Base-by-base conservation (phyloP, 2,329 filamentous ascomycete genomes). In the Phaeophleospora eucalypticola region DNA sequence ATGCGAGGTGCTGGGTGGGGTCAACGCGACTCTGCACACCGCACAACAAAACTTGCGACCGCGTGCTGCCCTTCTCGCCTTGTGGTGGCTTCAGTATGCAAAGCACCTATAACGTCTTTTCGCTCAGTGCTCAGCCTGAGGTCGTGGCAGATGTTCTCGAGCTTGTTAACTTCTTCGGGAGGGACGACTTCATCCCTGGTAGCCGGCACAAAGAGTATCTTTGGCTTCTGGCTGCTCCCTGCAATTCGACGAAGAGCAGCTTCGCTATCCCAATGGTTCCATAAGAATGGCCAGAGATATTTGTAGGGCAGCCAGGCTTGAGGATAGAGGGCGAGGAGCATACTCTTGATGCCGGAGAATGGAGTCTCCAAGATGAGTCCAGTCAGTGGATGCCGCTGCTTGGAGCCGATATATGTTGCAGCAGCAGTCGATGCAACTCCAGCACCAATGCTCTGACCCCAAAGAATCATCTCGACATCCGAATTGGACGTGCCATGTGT, bases 291-390 rank as follows among this genome's bases (percentile, higher is more conserved):
- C 73, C 81, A 81, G 0, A 91, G 72, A 61, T 90, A 82, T 38
- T 79, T 78, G 63, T 91, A 91, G 0, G 87, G 87, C 4, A 90
- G 70, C 85, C 86, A 90, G 57, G 79, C 86, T 57, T 89, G 84
- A 1, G 86, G 86, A 60, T 90, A 91, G 2, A 91, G 65, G 1
- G 79, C 81, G 35, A 78, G 69, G 4, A 91, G 71, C 84, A 91
- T 89, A 15, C 77, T 78, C 48, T 78, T 75, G 45, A 87, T 78
- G 36, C 81, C 86, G 1, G 83, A 78, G 52, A 89, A 89, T 0
- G 87, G 86, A 0, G 87, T 89, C 62, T 91, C 87, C 1, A 91
- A 73, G 9, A 91, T 72, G 41, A 91, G 52, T 1, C 77, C 71
- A 1, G 58, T 35, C 24, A 45, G 37, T 36, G 40, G 54, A 32